Evolutionary conservation across 1,284 basidiomycete species (phyloP).

Genomic region (Taiwanofungus camphoratus): DNA sequence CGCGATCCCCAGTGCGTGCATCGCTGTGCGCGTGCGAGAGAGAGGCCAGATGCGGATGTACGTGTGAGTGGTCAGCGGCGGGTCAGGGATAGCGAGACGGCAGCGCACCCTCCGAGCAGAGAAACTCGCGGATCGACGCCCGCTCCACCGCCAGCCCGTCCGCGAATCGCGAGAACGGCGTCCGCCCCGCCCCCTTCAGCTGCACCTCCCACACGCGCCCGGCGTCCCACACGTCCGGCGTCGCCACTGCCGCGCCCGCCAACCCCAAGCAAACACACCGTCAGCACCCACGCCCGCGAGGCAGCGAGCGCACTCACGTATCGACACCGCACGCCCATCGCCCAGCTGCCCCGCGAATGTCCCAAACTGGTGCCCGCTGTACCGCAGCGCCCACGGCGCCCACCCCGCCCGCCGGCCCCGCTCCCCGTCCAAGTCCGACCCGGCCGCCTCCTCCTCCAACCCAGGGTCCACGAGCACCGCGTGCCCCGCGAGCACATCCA

Average conservation of each 20-base stretch:
- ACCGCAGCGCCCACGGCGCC: slow-evolving; percentile 85
- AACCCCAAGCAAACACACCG: neutral
- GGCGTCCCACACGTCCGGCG: slow-evolving; percentile 57
- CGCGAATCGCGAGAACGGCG: slow-evolving; percentile 87
- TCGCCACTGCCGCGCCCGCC: slow-evolving; percentile 51
- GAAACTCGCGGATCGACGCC: slow-evolving; percentile 89
- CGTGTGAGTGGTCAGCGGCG: no score
- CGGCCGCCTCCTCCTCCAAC: slow-evolving; percentile 32
- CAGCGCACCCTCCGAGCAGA: slow-evolving; percentile 73
- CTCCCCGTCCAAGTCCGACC: no score
- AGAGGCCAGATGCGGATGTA: neutral
- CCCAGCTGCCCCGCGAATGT: slow-evolving; percentile 95
- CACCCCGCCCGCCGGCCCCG: no score
- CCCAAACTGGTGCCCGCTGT: slow-evolving; percentile 92
- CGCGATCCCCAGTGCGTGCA: slow-evolving; percentile 83
- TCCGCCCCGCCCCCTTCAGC: slow-evolving; percentile 91
- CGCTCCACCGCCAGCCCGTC: slow-evolving; percentile 92
- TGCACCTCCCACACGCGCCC: slow-evolving; percentile 77
- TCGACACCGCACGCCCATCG: slow-evolving; percentile 88
- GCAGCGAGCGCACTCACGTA: slow-evolving; percentile 48
- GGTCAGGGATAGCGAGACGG: no score
- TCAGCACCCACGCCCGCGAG: neutral
- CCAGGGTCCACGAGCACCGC: slow-evolving; percentile 57
- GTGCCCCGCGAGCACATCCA: slow-evolving; percentile 78
- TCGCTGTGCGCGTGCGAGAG: slow-evolving; percentile 43